These are phyloP conservation scores for Friedmanniomyces endolithicus DNA, from an alignment of 495 filamentous ascomycete genomes.

Conservation along the genomic window DNA sequence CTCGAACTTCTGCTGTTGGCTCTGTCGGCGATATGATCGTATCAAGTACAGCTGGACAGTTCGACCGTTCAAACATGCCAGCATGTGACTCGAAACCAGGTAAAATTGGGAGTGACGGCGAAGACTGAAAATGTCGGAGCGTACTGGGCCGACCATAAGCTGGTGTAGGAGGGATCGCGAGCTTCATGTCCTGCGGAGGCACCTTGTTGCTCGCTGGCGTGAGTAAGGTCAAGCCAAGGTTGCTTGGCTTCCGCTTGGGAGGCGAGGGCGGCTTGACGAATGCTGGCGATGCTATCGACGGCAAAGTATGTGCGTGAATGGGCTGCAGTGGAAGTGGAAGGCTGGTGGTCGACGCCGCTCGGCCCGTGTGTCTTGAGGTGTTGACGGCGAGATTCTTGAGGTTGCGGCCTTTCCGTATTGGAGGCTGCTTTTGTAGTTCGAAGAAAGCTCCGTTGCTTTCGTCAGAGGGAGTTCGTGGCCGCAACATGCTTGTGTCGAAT, in stretches of 20 bases:
- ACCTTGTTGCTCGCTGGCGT: constrained; percentile 37
- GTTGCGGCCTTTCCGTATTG: constrained; percentile 67
- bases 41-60: constrained; percentile 6
- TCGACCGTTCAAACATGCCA: background rate
- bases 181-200: constrained; percentile 19
- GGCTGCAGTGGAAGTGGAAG: constrained; percentile 4
- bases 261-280: constrained; percentile 66
- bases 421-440: constrained; percentile 41
- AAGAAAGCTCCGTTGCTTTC: constrained; percentile 23
- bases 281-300: constrained; percentile 68
- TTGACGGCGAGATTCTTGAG: constrained; percentile 88
- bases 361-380: constrained; percentile 43
- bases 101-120: constrained; percentile 46
- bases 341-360: constrained; percentile 27
- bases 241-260: constrained; percentile 62
- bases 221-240: constrained; percentile 58
- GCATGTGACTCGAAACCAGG: constrained; percentile 7
- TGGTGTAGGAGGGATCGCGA: constrained; percentile 32
- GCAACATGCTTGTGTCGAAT: constrained; percentile 16
- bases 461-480: constrained; percentile 13
- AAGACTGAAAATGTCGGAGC: constrained; percentile 57
- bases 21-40: constrained; percentile 15
- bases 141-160: constrained; percentile 25
- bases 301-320: constrained; percentile 32
- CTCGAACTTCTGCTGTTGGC: constrained; percentile 10